phyloP scores from a whole-genome alignment of 257 asterid genomes.

The Petrea volubilis region DNA sequence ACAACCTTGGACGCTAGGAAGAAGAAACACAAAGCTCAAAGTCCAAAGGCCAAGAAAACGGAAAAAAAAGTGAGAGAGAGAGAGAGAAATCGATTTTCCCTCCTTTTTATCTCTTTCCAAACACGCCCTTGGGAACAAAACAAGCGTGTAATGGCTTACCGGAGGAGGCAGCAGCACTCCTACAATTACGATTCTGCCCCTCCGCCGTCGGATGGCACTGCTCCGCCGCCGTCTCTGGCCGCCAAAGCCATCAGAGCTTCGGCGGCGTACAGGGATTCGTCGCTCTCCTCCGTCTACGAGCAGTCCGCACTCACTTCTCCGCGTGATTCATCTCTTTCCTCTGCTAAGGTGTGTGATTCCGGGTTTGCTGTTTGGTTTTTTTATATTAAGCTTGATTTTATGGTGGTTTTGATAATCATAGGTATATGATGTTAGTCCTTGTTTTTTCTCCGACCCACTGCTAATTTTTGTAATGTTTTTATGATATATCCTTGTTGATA shows the following conservation, averaged over 20 bases:
- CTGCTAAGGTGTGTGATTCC: constrained; percentile 43
- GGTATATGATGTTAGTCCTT: not conserved
- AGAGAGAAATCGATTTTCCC: not conserved
- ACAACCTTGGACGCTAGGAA: too few species aligned
- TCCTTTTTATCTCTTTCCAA: not conserved
- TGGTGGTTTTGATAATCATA: not conserved
- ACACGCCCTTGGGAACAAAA: not conserved
- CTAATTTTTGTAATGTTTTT: not conserved
- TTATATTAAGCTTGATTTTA: not conserved
- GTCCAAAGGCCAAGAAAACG: not conserved
- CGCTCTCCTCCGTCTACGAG: constrained; percentile 60
- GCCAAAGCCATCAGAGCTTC: constrained; percentile 79
- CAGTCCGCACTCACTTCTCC: constrained; percentile 53
- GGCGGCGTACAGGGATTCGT: constrained; percentile 62
- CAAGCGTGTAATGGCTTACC: constrained; percentile 42
- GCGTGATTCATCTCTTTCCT: constrained; percentile 35
- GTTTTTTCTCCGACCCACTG: not conserved
- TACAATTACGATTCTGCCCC: constrained; percentile 13
- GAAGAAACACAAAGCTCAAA: too few species aligned
- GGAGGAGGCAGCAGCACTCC: constrained; percentile 51
- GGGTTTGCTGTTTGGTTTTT: not conserved
- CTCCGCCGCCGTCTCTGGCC: constrained; percentile 52
- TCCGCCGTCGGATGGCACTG: constrained; percentile 28
- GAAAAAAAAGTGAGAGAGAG: not conserved
- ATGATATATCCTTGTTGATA: not conserved